A percentile compares a stretch with the other conserved stretches of the same genome.
Conservation (phyloP, 2,329 filamentous ascomycete genomes). For the Alternaria consortialis region DNA sequence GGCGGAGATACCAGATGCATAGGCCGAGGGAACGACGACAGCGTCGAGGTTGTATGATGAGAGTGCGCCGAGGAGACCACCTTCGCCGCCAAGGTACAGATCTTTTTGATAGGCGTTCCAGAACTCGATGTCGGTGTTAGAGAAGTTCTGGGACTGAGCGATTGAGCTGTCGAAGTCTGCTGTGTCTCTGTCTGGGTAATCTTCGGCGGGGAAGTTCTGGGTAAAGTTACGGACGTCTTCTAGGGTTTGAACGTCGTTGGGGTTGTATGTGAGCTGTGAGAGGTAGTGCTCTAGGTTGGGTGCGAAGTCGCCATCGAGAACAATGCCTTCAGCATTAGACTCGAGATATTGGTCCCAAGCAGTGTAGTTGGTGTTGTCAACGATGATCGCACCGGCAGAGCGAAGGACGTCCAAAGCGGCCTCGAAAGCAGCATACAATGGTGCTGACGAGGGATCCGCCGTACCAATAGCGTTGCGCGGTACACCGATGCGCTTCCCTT, state of each 20-base stretch:
- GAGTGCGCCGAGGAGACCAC: constrained; percentile 69
- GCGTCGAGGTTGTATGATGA: constrained; percentile 67
- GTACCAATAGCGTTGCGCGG: constrained; percentile 66
- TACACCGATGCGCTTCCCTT: constrained; percentile 70
- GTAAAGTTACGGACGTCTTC: constrained; percentile 66
- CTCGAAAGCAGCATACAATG: constrained; percentile 64
- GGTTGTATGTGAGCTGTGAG: constrained; percentile 64
- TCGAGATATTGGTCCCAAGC: constrained; percentile 57
- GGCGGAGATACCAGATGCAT: constrained; percentile 60
- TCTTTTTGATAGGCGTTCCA: constrained; percentile 65
- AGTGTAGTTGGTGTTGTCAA: constrained; percentile 68
- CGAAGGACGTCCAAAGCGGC: constrained; percentile 62
- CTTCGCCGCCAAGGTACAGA: constrained; percentile 64
- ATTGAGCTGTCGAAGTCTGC: constrained; percentile 64
- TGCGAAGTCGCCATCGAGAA: constrained; percentile 68
- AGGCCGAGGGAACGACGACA: constrained; percentile 66
- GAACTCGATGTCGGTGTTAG: constrained; percentile 66
- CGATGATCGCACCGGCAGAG: constrained; percentile 66
- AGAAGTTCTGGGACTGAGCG: constrained; percentile 55
- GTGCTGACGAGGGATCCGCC: constrained; percentile 40
- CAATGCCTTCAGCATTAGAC: constrained; percentile 53
- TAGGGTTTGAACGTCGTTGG: constrained; percentile 63
- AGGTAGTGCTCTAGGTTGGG: constrained; percentile 67
- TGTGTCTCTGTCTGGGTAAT: constrained; percentile 70
- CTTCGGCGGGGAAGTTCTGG: constrained; percentile 61